Percentiles rank a stretch among this genome's conserved stretches.
Conservation (phyloP, 768 basidiomycete species). For the Amanita fuliginea region DNA sequence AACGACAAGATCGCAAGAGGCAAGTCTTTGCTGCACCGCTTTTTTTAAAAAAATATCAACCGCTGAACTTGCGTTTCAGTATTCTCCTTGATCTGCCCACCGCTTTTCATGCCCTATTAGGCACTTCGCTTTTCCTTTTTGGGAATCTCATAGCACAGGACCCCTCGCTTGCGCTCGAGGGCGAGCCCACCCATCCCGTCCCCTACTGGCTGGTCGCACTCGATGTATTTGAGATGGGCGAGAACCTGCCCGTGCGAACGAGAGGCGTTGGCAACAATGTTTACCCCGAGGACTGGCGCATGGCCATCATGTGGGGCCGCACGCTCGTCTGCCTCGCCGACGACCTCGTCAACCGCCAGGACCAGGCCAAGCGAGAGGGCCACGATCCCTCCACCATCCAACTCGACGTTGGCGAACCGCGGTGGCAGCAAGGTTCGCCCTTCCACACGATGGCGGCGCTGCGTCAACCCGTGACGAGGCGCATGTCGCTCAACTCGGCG, state of each 20-base stretch:
- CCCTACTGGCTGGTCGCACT: slow-evolving; percentile 62
- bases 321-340: slow-evolving; percentile 52
- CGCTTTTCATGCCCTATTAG: slow-evolving; percentile 56
- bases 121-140: slow-evolving; percentile 52
- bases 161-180: slow-evolving; percentile 35
- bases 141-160: slow-evolving; percentile 49
- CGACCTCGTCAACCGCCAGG: slow-evolving; percentile 28
- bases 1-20: slow-evolving; percentile 9
- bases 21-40: neutral
- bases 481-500: slow-evolving; percentile 31
- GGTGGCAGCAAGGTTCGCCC: slow-evolving; percentile 41
- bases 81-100: slow-evolving; percentile 43
- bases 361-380: slow-evolving; percentile 9
- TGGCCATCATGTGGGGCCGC: slow-evolving; percentile 59
- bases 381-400: slow-evolving; percentile 7
- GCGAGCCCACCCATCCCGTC: slow-evolving; percentile 39
- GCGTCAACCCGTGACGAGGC: slow-evolving; percentile 37
- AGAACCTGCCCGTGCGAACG: slow-evolving; percentile 41
- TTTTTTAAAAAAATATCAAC: slow-evolving; percentile 4
- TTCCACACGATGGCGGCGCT: slow-evolving; percentile 37
- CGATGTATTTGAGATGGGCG: slow-evolving; percentile 61
- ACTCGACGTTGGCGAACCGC: slow-evolving; percentile 15
- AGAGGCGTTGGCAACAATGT: slow-evolving; percentile 18
- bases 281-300: slow-evolving; percentile 50
- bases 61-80: slow-evolving; percentile 13